These are phyloP conservation scores for Psidium guajava DNA, from an alignment of 345 rosid genomes.

Conservation along the genomic window DNA sequence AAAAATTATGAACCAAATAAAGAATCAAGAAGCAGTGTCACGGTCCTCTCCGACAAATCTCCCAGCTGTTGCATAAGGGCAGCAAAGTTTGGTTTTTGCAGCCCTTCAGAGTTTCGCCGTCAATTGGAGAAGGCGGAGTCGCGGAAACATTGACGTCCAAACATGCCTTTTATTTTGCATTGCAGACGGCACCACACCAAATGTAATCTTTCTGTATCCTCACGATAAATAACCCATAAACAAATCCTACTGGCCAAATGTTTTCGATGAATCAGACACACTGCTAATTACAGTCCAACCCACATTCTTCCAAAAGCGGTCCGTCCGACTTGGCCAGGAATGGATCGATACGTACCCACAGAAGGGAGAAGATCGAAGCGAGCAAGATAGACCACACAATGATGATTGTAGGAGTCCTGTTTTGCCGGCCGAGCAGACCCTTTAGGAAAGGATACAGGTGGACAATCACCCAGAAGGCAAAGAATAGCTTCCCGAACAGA, in stretches of 20 bases:
- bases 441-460: constrained; percentile 65
- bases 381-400: constrained; percentile 67
- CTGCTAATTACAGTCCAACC: constrained; percentile 43
- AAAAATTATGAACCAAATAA: constrained; percentile 2
- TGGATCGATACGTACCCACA: constrained; percentile 59
- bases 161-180: constrained; percentile 7
- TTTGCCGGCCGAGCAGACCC: constrained; percentile 48
- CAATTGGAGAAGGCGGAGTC: neutral
- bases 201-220: neutral
- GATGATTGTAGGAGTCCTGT: constrained; percentile 51
- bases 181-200: constrained; percentile 2
- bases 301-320: constrained; percentile 52
- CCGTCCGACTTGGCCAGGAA: constrained; percentile 40
- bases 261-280: neutral
- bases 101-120: neutral
- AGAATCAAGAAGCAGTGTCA: constrained; percentile 1
- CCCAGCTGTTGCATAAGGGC: neutral
- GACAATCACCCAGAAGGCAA: constrained; percentile 59
- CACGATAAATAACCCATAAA: neutral
- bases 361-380: constrained; percentile 53
- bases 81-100: neutral
- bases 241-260: neutral
- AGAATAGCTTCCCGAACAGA: constrained; percentile 53
- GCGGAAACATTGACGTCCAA: neutral
- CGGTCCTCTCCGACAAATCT: neutral